phyloP scores from a whole-genome alignment of 78 protist genomes.

The Pelomyxa schiedti region DNA sequence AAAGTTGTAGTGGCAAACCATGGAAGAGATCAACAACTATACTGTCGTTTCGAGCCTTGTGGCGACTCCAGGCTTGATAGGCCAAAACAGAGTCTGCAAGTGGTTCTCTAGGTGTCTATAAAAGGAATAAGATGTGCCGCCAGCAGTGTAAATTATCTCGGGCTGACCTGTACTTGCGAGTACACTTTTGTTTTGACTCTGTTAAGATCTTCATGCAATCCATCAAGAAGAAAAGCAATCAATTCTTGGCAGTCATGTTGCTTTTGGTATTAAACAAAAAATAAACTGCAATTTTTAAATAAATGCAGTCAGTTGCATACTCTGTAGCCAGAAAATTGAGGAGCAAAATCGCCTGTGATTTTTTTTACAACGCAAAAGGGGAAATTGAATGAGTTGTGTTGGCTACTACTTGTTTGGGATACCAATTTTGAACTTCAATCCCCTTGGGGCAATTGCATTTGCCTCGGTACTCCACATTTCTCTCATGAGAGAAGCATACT shows the following conservation, averaged over 20 bases:
- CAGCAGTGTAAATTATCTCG: background rate
- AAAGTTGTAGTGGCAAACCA: too few relatives aligned
- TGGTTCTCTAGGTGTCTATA: too few relatives aligned
- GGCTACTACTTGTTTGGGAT: too few relatives aligned
- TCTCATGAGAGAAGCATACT: background rate
- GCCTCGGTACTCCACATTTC: background rate
- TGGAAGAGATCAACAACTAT: conserved; percentile 18
- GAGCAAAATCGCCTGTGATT: background rate
- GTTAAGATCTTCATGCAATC: background rate
- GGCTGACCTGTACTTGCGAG: background rate
- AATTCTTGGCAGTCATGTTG: background rate
- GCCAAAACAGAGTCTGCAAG: conserved; percentile 3
- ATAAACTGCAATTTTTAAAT: conserved; percentile 36
- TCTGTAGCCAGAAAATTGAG: conserved; percentile 12
- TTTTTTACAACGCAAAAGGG: too few relatives aligned
- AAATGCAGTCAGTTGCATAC: conserved; percentile 54
- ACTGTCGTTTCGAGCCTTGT: conserved; percentile 25
- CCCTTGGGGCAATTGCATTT: background rate
- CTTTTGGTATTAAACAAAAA: conserved; percentile 64
- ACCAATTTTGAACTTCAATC: too few relatives aligned
- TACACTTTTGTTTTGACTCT: too few relatives aligned
- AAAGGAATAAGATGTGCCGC: too few relatives aligned
- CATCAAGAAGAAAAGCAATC: background rate
- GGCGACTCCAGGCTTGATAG: conserved; percentile 29
- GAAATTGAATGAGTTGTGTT: too few relatives aligned